Evolutionary conservation across 2,329 filamentous ascomycete species (phyloP).

Genomic region (Diplodia seriata): DNA sequence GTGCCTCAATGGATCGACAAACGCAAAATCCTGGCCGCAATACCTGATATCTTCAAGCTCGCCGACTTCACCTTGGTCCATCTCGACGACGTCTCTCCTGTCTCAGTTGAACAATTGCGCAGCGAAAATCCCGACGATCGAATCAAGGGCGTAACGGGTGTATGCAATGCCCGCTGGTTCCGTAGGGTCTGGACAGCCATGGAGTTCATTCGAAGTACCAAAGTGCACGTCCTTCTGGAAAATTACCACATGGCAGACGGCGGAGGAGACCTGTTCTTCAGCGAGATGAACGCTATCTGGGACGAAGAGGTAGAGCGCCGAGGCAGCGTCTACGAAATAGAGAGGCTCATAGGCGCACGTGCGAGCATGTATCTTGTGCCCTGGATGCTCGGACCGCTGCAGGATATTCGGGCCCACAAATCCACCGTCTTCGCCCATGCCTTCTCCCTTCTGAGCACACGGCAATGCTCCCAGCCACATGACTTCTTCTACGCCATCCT

Average conservation of each 20-base stretch:
- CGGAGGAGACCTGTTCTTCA: conserved; percentile 28
- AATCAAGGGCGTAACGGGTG: conserved; percentile 7
- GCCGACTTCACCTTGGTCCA: not conserved
- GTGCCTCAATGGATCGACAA: conserved; percentile 34
- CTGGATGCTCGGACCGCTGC: not conserved
- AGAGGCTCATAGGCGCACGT: not conserved
- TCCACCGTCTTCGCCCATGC: not conserved
- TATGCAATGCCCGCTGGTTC: conserved; percentile 37
- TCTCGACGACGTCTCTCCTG: not conserved
- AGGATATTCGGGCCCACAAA: not conserved
- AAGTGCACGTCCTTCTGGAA: conserved; percentile 33
- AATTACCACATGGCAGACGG: conserved; percentile 29
- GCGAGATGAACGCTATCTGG: conserved; percentile 10
- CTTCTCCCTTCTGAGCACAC: not conserved
- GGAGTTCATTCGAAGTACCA: conserved; percentile 35
- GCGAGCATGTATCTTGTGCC: not conserved
- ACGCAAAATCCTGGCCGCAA: conserved; percentile 27
- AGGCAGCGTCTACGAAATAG: not conserved
- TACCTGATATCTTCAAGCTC: not conserved
- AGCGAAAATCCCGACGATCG: not conserved
- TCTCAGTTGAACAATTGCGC: not conserved
- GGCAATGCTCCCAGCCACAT: not conserved
- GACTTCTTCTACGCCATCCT: not conserved
- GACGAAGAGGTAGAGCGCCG: not conserved
- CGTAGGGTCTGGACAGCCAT: conserved; percentile 36